Evolutionary conservation across 176 grass and related monocot species (phyloP).

Genomic region (Aegilops tauschii): DNA sequence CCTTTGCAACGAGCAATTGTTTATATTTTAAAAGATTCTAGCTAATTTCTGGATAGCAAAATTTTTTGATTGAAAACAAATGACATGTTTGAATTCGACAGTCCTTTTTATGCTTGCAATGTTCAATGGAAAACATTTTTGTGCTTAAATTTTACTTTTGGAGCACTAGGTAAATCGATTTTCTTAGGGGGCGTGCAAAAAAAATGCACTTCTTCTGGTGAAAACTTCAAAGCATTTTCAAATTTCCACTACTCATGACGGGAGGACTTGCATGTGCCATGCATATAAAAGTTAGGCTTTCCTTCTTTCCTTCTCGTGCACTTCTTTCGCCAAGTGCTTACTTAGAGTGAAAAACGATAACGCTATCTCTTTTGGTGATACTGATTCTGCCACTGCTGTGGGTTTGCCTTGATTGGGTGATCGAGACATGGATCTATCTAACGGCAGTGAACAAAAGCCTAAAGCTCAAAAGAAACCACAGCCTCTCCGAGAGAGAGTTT

Average conservation of each 20-base stretch:
- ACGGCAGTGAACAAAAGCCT: not conserved
- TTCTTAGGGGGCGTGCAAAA: too few species aligned
- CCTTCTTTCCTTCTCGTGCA: not conserved
- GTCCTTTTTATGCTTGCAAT: too few species aligned
- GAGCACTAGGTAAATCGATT: too few species aligned
- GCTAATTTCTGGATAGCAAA: not conserved
- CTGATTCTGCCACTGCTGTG: constrained; percentile 14
- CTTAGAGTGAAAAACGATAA: not conserved
- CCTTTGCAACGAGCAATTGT: not conserved
- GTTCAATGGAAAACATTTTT: too few species aligned
- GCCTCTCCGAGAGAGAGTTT: not conserved
- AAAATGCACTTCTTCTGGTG: too few species aligned
- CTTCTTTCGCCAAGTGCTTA: not conserved
- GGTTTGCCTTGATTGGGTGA: constrained; percentile 26
- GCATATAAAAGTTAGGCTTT: not conserved
- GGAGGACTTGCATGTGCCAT: not conserved
- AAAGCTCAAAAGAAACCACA: not conserved
- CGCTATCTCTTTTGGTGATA: not conserved
- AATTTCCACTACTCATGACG: not conserved
- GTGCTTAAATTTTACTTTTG: too few species aligned
- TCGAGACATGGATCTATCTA: not conserved
- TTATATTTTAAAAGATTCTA: not conserved
- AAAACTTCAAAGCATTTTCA: not conserved
- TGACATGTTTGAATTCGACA: too few species aligned
- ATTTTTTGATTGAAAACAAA: not conserved